Base-by-base conservation (phyloP, 2,329 filamentous ascomycete species). In the Pleoardoris graminearum region DNA sequence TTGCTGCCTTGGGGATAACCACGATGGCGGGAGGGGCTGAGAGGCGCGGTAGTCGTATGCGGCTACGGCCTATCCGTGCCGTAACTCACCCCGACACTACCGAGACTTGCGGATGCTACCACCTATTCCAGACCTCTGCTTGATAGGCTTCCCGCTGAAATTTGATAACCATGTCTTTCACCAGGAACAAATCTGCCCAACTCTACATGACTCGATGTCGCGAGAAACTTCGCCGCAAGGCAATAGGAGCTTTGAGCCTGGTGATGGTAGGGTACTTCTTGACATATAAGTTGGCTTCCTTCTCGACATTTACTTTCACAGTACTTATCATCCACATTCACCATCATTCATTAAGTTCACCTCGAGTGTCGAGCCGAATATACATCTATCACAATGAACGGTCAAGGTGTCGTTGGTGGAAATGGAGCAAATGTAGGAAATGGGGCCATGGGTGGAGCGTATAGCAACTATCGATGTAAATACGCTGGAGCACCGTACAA, bases 121-220 rank as follows among this genome's bases (percentile, higher is more conserved):
- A 25, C 25, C 10, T 22, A 12, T 16, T 46, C 14, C 30, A 30
- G 43, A 23, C 11, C 8, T 14, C 12, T 39, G 16, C 17, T 12
- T 19, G n/a, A 39, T n/a, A n/a, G 6, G 7, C 33, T 48, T 48
- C 19, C 27, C 12, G 19, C 22, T 29, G n/a, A n/a, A 38, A 14
- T 37, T 25, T 39, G 45, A 48, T 38, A 25, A n/a, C 36, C 23
- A 25, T 48, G 23, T 39, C 35, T 48, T 33, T 38, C n/a, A 30
- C 33, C 36, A 38, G n/a, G 23, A 19, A 14, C 10, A n/a, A 48
- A 30, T 48, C 33, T 39, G 45, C 45, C 35, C 45, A 48, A 38
- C 35, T 16, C 33, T 32, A n/a, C 5, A 7, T 30, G 33, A 37
- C 33, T 29, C 10, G 35, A 30, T 11, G 19, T 37, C 22, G 30